Evolutionary conservation across 768 basidiomycete species (phyloP).

Genomic region (Xanthoconium stramineum): DNA sequence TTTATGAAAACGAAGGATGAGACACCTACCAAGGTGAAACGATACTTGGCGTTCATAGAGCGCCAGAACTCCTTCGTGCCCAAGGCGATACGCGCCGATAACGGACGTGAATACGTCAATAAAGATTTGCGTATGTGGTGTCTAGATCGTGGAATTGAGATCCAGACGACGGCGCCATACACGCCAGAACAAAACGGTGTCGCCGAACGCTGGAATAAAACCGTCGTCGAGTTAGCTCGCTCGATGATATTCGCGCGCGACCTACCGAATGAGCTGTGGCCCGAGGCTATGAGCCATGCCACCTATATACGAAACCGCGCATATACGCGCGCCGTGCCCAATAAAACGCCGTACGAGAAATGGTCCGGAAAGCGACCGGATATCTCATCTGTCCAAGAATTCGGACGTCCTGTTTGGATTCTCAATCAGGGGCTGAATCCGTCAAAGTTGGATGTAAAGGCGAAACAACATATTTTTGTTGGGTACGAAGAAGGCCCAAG

Average conservation of each 20-base stretch:
- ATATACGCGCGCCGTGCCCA: neutral
- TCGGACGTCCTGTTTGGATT: neutral
- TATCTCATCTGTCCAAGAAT: neutral
- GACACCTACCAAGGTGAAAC: neutral
- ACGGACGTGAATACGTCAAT: neutral
- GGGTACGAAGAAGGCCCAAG: neutral
- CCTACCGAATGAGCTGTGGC: conserved; percentile 26
- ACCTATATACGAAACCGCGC: neutral
- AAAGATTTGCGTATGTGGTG: neutral
- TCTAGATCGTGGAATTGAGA: conserved; percentile 22
- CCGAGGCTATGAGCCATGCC: conserved; percentile 28
- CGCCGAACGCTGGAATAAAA: conserved; percentile 38
- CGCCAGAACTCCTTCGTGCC: neutral
- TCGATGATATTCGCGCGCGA: conserved; percentile 31
- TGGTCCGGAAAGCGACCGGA: neutral
- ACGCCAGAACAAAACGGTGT: conserved; percentile 37
- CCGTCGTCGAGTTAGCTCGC: conserved; percentile 25
- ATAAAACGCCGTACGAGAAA: neutral
- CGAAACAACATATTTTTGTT: neutral
- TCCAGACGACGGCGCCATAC: conserved; percentile 35
- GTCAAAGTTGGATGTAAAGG: neutral
- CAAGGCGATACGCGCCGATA: neutral
- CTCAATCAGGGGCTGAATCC: neutral
- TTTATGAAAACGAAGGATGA: neutral
- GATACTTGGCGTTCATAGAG: neutral